Percentiles rank a stretch among this genome's conserved stretches.
Evolutionary conservation across 2,329 filamentous ascomycete species (phyloP).

Genomic region (Epichloe bromicola): DNA sequence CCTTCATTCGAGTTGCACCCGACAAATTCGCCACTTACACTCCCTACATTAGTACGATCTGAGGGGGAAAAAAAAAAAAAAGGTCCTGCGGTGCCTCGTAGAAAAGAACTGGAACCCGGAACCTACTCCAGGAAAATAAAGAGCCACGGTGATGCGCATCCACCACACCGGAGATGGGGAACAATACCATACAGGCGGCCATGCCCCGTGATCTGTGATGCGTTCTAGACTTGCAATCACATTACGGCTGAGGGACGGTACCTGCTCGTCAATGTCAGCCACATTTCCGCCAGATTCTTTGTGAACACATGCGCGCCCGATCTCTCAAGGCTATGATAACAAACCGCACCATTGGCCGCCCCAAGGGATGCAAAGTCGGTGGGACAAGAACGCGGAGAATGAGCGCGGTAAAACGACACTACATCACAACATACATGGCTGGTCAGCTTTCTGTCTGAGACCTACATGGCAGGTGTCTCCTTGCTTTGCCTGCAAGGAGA

Average conservation of each 20-base stretch:
- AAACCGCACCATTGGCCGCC: background rate
- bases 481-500: background rate
- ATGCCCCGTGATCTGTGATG: background rate
- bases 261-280: background rate
- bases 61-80: too few relatives aligned
- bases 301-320: background rate
- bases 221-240: slow-evolving; percentile 2
- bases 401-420: background rate
- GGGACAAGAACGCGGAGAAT: background rate
- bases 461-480: background rate
- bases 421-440: background rate
- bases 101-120: background rate
- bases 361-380: background rate
- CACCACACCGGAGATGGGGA: too few relatives aligned
- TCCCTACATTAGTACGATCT: background rate
- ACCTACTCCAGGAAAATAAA: background rate
- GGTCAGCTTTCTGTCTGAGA: background rate
- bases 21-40: background rate
- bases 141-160: background rate
- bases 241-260: too few relatives aligned
- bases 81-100: too few relatives aligned
- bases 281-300: background rate
- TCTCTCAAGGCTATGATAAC: background rate
- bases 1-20: background rate
- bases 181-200: background rate